Evolutionary conservation across 2,329 filamentous ascomycete genomes (phyloP), one percentile per base, ranked within the genome.

Genomic region (Capronia epimyces): DNA sequence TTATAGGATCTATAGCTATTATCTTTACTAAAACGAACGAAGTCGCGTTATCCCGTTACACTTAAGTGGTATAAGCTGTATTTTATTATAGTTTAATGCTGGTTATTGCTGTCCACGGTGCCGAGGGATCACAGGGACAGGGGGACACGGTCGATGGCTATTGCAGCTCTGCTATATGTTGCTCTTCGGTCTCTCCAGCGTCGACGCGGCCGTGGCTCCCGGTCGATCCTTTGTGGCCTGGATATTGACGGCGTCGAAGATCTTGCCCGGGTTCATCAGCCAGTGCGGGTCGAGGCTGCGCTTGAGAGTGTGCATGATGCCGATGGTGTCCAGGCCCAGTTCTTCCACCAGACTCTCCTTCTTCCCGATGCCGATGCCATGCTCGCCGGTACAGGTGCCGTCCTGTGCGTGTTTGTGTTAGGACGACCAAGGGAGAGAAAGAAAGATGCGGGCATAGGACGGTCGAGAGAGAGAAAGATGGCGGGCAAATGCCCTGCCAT

Each of bases 261-360:
- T 91, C 73, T 95, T 95, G 1, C 89, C 89, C 0, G 89, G 89
- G 60, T 95, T 95, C 80, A 95, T 80, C 50, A 95, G 80, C 87
- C 89, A 94, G 43, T 83, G 70, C 1, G 89, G 89, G 71, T 95
- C 89, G 41, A 95, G 72, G 8, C 88, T 81, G n/a, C 73, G 68
- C 70, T 95, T 95, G 66, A 95, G 82, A 56, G 79, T 82, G 63
- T 81, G 84, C 89, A 95, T 95, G 18, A 94, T 84, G 15, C 79
- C 83, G 52, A 95, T 75, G 0, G 89, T 94, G 50, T 88, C 87
- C 2, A 80, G 71, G 0, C 89, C 89, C 15, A 95, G 79, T 67
- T 95, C 89, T 65, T 84, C 82, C 24, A 88, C 68, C 41, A 95
- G 73, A 7, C 82, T 86, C 50, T 82, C 80, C 70, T 94, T 95